A percentile compares a stretch with the other conserved stretches of the same genome.
Evolutionary conservation across 371 early-diverging fungal species (phyloP).

Genomic region (Basidiobolus heterosporus): DNA sequence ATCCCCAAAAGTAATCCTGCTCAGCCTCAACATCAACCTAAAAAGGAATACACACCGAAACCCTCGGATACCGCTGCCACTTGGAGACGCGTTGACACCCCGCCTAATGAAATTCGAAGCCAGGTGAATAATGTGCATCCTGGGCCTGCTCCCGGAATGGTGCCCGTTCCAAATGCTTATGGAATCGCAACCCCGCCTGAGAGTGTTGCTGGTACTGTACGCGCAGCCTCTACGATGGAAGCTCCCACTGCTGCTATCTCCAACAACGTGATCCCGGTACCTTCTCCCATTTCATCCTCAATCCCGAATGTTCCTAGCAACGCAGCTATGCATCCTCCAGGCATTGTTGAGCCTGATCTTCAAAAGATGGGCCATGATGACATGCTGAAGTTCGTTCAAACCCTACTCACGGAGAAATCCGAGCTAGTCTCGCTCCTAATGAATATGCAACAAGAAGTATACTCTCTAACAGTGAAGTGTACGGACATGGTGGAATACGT

Average conservation of each 20-base stretch:
- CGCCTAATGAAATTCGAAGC: not conserved
- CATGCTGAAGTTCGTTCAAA: slow-evolving; percentile 20
- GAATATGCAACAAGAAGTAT: slow-evolving; percentile 31
- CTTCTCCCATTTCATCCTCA: no score
- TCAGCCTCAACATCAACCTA: no score
- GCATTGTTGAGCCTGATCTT: slow-evolving; percentile 7
- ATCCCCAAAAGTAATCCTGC: no score
- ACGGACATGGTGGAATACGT: slow-evolving; percentile 22
- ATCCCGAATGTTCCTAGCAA: not conserved
- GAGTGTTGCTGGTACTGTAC: not conserved
- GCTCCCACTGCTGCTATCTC: not conserved
- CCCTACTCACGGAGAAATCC: slow-evolving; percentile 25
- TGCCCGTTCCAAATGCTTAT: not conserved
- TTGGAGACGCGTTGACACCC: not conserved
- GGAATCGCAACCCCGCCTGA: not conserved
- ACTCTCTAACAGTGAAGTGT: slow-evolving; percentile 22
- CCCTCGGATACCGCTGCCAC: no score
- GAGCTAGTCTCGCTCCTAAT: slow-evolving; percentile 21
- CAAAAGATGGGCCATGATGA: slow-evolving; percentile 12
- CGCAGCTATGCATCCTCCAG: not conserved
- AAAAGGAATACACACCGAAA: no score
- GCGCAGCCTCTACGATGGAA: not conserved
- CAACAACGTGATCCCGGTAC: not conserved
- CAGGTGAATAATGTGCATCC: not conserved
- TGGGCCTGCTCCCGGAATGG: not conserved